phyloP scores from a whole-genome alignment of 108 stramenopile genomes.

The Aurantiochytrium sp. region DNA sequence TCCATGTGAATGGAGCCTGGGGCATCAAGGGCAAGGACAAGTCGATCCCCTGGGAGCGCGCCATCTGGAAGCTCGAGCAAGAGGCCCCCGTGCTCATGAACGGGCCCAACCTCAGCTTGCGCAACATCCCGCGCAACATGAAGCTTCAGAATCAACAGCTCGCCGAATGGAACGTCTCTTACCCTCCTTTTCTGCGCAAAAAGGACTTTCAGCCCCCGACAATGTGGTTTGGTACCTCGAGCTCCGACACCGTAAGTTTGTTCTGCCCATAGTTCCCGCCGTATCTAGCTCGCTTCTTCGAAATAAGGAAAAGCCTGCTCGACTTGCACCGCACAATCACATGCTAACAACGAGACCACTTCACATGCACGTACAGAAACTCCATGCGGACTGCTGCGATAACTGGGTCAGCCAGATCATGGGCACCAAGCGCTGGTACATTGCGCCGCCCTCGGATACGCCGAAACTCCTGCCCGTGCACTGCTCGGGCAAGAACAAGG shows the following conservation, averaged over 20 bases:
- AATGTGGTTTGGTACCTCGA: neutral
- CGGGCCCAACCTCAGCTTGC: neutral
- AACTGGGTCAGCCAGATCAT: neutral
- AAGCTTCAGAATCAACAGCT: neutral
- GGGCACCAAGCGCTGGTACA: conserved; percentile 6
- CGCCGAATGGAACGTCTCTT: neutral
- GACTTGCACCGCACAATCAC: no score
- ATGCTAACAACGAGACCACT: neutral
- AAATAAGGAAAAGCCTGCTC: no score
- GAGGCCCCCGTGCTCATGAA: neutral
- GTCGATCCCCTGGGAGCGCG: neutral
- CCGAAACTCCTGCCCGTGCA: neutral
- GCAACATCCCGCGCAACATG: neutral
- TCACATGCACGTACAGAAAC: neutral
- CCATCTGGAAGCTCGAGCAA: neutral
- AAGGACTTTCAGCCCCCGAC: neutral
- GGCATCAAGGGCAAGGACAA: neutral
- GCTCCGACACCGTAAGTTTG: neutral
- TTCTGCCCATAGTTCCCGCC: neutral
- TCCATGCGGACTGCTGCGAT: neutral
- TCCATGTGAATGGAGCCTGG: neutral
- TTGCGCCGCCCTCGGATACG: neutral
- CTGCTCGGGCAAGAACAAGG: conserved; percentile 2
- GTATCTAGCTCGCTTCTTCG: no score
- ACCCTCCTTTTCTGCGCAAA: neutral